Conservation (phyloP, 2,329 filamentous ascomycete species). For the Lecanicillium sp. region DNA sequence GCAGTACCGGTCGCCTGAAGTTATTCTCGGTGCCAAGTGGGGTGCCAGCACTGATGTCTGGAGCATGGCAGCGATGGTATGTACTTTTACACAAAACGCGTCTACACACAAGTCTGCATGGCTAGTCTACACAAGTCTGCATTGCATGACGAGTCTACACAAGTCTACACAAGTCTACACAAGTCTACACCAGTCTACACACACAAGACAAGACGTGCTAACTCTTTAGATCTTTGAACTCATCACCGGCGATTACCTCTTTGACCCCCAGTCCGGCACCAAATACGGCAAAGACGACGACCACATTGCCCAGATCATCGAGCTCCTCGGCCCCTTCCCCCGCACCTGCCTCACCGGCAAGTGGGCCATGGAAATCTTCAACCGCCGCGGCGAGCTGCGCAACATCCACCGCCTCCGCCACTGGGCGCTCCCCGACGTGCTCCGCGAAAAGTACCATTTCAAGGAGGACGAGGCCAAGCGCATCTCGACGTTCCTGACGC, state of each 20-base stretch:
- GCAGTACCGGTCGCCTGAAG: constrained; percentile 94
- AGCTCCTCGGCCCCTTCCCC: constrained; percentile 87
- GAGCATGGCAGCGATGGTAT: constrained; percentile 99
- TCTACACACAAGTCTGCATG: not conserved
- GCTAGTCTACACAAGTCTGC: too few relatives aligned
- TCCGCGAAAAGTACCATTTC: constrained; percentile 97
- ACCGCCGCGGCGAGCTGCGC: constrained; percentile 90
- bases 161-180: too few relatives aligned
- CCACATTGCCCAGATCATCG: constrained; percentile 98
- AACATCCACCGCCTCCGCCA: constrained; percentile 96
- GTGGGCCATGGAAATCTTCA: constrained; percentile 99
- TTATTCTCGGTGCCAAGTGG: constrained; percentile 96
- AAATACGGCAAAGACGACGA: constrained; percentile 99
- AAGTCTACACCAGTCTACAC: too few relatives aligned
- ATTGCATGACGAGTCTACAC: too few relatives aligned
- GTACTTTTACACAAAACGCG: not conserved
- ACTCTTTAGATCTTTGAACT: constrained; percentile 77
- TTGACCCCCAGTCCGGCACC: constrained; percentile 95
- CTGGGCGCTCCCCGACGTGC: constrained; percentile 89
- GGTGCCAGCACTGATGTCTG: constrained; percentile 98
- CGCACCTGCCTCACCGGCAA: constrained; percentile 90
- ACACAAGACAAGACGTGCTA: not conserved
- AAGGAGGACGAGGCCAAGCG: constrained; percentile 71
- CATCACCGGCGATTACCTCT: constrained; percentile 96
- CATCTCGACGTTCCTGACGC: constrained; percentile 74